A percentile compares a stretch with the other conserved stretches of the same genome.
These are phyloP conservation scores for Pisolithus albus DNA, from an alignment of 768 basidiomycete species.

Conservation along the genomic window DNA sequence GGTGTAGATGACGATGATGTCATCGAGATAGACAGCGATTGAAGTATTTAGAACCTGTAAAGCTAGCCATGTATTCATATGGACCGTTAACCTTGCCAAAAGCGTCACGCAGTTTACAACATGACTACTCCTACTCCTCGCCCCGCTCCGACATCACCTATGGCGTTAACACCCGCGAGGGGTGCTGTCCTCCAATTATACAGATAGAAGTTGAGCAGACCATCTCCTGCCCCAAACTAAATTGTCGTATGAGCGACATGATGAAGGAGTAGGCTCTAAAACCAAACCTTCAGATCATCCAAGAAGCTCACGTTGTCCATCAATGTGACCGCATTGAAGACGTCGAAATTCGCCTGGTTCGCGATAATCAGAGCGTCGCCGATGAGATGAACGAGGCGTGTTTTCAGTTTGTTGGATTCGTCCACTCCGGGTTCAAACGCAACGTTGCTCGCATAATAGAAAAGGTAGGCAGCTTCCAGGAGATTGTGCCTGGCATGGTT, in stretches of 20 bases:
- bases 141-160: constrained; percentile 51
- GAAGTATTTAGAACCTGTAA: constrained; percentile 1
- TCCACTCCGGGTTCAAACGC: constrained; percentile 60
- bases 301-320: constrained; percentile 90
- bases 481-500: constrained; percentile 59
- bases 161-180: constrained; percentile 60
- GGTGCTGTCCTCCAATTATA: constrained; percentile 92
- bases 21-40: constrained; percentile 83
- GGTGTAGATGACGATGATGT: constrained; percentile 81
- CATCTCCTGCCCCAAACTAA: constrained; percentile 91
- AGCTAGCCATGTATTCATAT: constrained; percentile 32
- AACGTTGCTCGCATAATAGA: constrained; percentile 84
- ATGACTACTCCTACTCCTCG: constrained; percentile 89
- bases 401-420: constrained; percentile 55
- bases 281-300: constrained; percentile 69
- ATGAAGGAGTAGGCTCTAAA: neutral
- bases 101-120: constrained; percentile 44
- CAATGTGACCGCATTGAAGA: constrained; percentile 89
- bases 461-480: constrained; percentile 92
- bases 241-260: constrained; percentile 2
- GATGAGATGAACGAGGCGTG: constrained; percentile 64
- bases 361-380: constrained; percentile 79
- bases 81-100: neutral
- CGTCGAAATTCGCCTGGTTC: constrained; percentile 83
- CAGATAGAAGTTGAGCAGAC: constrained; percentile 84